Evolutionary conservation across 441 rosid genomes (phyloP).

Genomic region (Populus trichocarpa): DNA sequence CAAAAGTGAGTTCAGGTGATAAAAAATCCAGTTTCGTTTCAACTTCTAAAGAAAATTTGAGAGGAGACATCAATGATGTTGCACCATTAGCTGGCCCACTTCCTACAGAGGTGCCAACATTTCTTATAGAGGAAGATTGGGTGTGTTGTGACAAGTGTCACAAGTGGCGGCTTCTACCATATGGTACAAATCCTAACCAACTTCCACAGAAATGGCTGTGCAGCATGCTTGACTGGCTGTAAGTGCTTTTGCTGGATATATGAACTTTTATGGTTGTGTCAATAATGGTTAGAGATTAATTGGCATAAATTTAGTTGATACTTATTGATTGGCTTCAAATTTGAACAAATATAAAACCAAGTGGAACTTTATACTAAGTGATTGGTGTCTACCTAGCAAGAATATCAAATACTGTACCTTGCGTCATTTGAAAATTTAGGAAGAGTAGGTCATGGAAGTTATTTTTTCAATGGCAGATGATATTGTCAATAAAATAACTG

Average conservation of each 20-base stretch:
- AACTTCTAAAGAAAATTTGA: slow-evolving; percentile 18
- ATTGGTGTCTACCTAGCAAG: not conserved
- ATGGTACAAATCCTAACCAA: slow-evolving; percentile 49
- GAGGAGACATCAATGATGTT: slow-evolving; percentile 5
- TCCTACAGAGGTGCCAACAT: slow-evolving; percentile 39
- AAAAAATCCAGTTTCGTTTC: slow-evolving; percentile 17
- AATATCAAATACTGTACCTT: not conserved
- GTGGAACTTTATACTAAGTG: not conserved
- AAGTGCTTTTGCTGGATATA: slow-evolving; percentile 34
- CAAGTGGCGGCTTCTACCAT: slow-evolving; percentile 82
- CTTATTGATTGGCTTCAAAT: not conserved
- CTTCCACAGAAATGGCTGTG: slow-evolving; percentile 89
- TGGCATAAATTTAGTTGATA: not conserved
- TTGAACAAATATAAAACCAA: not conserved
- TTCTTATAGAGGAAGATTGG: slow-evolving; percentile 72
- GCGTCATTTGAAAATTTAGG: not conserved
- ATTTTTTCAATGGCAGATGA: not conserved
- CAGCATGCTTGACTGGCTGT: slow-evolving; percentile 89
- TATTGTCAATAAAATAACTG: not conserved
- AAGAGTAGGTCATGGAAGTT: not conserved
- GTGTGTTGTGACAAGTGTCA: slow-evolving; percentile 80
- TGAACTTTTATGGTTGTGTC: not conserved
- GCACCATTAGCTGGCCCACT: slow-evolving; percentile 22
- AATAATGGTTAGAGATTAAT: not conserved
- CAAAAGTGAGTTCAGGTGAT: slow-evolving; percentile 35